These are phyloP conservation scores for Boletus patriciae DNA, from an alignment of 768 basidiomycete genomes.

Conservation along the genomic window DNA sequence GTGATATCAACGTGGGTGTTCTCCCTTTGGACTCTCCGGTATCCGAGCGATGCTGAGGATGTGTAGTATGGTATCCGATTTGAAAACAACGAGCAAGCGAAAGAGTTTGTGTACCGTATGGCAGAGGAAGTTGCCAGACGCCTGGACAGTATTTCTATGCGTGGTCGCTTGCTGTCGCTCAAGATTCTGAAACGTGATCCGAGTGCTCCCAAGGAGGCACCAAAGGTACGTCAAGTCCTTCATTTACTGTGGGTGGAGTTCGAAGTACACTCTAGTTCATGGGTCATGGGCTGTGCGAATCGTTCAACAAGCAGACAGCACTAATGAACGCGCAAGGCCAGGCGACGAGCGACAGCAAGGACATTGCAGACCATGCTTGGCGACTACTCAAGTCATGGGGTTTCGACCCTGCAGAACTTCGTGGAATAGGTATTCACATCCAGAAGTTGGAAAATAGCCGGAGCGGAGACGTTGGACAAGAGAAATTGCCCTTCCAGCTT, in stretches of 20 bases:
- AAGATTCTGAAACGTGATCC: constrained; percentile 89
- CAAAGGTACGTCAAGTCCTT: constrained; percentile 61
- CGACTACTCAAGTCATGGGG: constrained; percentile 67
- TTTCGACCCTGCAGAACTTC: constrained; percentile 83
- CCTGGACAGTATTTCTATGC: constrained; percentile 64
- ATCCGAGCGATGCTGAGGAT: constrained; percentile 1
- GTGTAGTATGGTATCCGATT: constrained; percentile 93
- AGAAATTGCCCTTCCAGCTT: constrained; percentile 56
- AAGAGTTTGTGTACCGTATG: constrained; percentile 74
- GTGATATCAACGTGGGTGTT: constrained; percentile 85
- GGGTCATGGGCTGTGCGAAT: constrained; percentile 85
- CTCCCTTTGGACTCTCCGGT: not conserved
- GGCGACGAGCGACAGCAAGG: constrained; percentile 68
- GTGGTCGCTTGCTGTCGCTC: constrained; percentile 74
- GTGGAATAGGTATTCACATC: constrained; percentile 90
- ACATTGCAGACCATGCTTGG: constrained; percentile 79
- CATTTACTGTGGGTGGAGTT: not conserved
- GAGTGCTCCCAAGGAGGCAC: constrained; percentile 81
- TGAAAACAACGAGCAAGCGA: constrained; percentile 75
- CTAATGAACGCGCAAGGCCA: constrained; percentile 59
- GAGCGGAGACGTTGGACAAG: constrained; percentile 52
- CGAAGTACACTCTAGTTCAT: constrained; percentile 60
- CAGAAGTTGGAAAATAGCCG: constrained; percentile 72
- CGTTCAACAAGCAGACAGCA: constrained; percentile 71
- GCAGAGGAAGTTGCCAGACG: constrained; percentile 74